These are phyloP conservation scores for Didymella segeticola DNA, from an alignment of 2,329 filamentous ascomycete genomes.

Conservation along the genomic window DNA sequence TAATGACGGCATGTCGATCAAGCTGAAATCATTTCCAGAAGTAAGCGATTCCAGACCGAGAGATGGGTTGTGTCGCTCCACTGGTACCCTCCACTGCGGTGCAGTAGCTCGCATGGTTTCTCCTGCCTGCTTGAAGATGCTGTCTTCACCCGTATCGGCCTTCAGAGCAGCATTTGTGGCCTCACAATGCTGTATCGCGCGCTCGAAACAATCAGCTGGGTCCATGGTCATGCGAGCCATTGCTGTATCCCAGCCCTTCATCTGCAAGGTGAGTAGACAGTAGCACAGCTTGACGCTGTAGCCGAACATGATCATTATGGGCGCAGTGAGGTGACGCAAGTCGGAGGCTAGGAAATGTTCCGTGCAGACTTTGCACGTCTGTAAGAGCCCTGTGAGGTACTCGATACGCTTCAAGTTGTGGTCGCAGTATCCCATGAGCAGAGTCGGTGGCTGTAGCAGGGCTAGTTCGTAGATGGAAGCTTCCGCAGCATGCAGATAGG, in stretches of 20 bases:
- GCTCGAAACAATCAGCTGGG: slow-evolving; percentile 17
- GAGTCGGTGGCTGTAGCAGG: slow-evolving; percentile 6
- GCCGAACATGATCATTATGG: slow-evolving; percentile 22
- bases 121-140: slow-evolving; percentile 22
- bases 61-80: neutral
- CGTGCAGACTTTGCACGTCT: slow-evolving; percentile 21
- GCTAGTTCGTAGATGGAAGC: slow-evolving; percentile 27
- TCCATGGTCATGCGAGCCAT: slow-evolving; percentile 18
- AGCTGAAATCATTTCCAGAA: neutral
- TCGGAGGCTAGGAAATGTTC: slow-evolving; percentile 18
- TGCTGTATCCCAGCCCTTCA: slow-evolving; percentile 23
- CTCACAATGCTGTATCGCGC: slow-evolving; percentile 16
- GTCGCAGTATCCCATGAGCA: slow-evolving; percentile 11
- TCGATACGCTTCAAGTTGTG: slow-evolving; percentile 20
- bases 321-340: slow-evolving; percentile 10
- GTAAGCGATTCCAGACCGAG: slow-evolving; percentile 4
- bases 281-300: slow-evolving; percentile 22
- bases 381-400: slow-evolving; percentile 20
- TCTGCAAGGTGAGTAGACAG: slow-evolving; percentile 19
- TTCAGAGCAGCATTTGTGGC: slow-evolving; percentile 12
- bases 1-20: slow-evolving; percentile 14
- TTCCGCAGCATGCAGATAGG: slow-evolving; percentile 21
- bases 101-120: slow-evolving; percentile 19
- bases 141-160: slow-evolving; percentile 24
- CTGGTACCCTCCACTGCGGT: slow-evolving; percentile 18